Conservation (phyloP, 768 basidiomycete species). For the Russula vinacea region DNA sequence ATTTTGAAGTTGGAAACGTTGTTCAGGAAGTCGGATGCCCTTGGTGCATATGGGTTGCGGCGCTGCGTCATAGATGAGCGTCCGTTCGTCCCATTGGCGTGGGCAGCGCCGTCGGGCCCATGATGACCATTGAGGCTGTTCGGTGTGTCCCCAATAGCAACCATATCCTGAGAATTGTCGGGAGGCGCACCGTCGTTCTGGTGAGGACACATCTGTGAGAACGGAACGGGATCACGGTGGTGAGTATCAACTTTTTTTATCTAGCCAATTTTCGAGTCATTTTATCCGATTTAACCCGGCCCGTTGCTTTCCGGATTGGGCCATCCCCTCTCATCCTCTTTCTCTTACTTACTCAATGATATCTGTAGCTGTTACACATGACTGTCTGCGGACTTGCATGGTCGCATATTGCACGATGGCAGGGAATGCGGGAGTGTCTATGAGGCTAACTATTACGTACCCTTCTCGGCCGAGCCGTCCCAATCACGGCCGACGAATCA, state of each 20-base stretch:
- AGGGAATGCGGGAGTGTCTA: background rate
- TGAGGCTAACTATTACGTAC: background rate
- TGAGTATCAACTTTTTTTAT: background rate
- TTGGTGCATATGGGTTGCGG: constrained; percentile 80
- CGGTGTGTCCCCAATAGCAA: constrained; percentile 54
- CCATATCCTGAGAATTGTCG: constrained; percentile 59
- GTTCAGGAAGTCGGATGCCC: constrained; percentile 89
- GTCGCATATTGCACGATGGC: background rate
- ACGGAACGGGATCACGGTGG: background rate
- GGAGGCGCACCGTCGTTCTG: constrained; percentile 49
- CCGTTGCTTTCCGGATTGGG: background rate
- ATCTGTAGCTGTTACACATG: background rate
- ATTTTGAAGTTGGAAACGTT: constrained; percentile 94
- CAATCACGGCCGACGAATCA: constrained; percentile 1
- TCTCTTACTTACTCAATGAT: background rate
- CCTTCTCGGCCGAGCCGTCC: background rate
- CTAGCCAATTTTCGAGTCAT: background rate
- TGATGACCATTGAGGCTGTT: constrained; percentile 40
- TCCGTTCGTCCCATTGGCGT: constrained; percentile 35
- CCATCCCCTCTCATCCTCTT: too few species aligned
- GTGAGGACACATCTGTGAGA: constrained; percentile 59
- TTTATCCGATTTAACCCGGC: background rate
- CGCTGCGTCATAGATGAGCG: constrained; percentile 40
- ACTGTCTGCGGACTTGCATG: too few species aligned
- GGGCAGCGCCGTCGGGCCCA: constrained; percentile 23